Evolutionary conservation across 371 early-diverging fungal genomes (phyloP).

Genomic region (Lichtheimia ramosa): DNA sequence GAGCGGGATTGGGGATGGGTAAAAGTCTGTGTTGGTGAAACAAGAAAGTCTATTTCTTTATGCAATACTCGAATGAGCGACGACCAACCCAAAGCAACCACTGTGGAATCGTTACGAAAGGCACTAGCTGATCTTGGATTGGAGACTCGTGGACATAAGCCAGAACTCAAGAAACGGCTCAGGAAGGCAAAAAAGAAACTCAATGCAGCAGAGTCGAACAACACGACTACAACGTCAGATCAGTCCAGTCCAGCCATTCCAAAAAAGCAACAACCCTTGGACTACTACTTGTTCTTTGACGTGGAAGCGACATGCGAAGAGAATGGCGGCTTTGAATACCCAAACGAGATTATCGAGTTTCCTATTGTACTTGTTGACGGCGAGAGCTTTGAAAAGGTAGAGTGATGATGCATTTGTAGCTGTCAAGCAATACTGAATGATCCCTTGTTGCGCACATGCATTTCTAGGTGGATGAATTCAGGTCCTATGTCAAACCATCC

Average conservation of each 20-base stretch:
- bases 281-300: slow-evolving; percentile 73
- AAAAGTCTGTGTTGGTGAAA: too few relatives aligned
- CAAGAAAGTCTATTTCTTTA: too few relatives aligned
- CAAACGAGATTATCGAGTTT: slow-evolving; percentile 86
- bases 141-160: slow-evolving; percentile 50
- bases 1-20: too few relatives aligned
- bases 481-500: slow-evolving; percentile 71
- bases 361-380: slow-evolving; percentile 74
- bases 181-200: slow-evolving; percentile 45
- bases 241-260: background rate
- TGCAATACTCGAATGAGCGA: too few relatives aligned
- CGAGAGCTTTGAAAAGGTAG: slow-evolving; percentile 56
- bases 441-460: too few relatives aligned
- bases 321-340: slow-evolving; percentile 52
- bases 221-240: background rate
- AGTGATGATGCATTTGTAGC: slow-evolving; percentile 3
- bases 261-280: slow-evolving; percentile 32
- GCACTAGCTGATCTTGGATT: slow-evolving; percentile 47
- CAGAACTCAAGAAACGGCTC: slow-evolving; percentile 52
- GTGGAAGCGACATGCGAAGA: slow-evolving; percentile 83
- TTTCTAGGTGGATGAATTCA: slow-evolving; percentile 67
- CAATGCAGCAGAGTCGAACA: slow-evolving; percentile 2
- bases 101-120: slow-evolving; percentile 50
- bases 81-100: slow-evolving; percentile 5
- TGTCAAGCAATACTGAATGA: background rate